These are phyloP conservation scores for Salix udensis DNA, from an alignment of 345 rosid species.

Conservation along the genomic window DNA sequence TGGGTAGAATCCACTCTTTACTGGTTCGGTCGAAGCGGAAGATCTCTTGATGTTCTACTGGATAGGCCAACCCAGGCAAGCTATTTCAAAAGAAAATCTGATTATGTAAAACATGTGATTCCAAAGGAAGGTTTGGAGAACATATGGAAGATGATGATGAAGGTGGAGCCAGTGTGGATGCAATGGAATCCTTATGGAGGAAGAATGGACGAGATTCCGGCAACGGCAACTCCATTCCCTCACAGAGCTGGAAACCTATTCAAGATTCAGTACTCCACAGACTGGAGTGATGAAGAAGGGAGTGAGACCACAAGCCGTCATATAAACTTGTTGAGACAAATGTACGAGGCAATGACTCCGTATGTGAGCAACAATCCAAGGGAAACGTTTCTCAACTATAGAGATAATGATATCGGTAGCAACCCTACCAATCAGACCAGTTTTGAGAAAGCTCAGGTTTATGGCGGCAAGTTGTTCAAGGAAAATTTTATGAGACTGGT, in stretches of 20 bases:
- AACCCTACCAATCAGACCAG: background rate
- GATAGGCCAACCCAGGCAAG: background rate
- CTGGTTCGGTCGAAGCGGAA: background rate
- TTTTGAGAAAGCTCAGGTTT: background rate
- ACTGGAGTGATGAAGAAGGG: slow-evolving; percentile 1
- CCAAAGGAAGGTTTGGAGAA: background rate
- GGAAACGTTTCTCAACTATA: background rate
- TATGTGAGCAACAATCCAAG: background rate
- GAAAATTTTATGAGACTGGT: background rate
- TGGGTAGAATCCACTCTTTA: slow-evolving; percentile 9
- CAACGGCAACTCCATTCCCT: background rate
- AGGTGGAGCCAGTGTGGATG: background rate
- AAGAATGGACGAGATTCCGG: slow-evolving; percentile 12
- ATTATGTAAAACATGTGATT: background rate
- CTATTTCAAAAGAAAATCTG: slow-evolving; percentile 2
- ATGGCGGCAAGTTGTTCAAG: background rate
- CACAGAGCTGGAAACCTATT: slow-evolving; percentile 15
- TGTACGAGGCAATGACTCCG: background rate
- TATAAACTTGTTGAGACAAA: background rate
- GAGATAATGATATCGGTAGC: slow-evolving; percentile 1
- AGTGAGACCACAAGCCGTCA: background rate
- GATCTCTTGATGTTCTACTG: background rate
- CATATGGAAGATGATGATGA: slow-evolving; percentile 9
- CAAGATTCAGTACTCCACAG: slow-evolving; percentile 8
- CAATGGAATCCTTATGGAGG: slow-evolving; percentile 20